Conservation (phyloP, 495 filamentous ascomycete species). For the Penicillium tannophilum region DNA sequence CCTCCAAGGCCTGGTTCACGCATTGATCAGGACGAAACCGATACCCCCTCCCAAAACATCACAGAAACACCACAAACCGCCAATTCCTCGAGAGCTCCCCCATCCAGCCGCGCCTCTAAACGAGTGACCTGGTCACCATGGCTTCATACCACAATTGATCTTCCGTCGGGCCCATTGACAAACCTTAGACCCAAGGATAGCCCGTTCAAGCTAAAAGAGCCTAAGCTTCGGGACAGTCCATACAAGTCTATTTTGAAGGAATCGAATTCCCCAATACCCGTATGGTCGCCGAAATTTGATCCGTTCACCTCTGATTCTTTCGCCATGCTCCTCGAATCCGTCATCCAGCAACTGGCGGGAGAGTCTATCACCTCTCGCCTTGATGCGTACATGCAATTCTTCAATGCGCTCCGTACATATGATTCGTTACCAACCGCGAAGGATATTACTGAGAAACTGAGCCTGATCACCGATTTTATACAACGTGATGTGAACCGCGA, state of each 20-base stretch:
- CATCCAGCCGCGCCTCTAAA: slow-evolving; percentile 58
- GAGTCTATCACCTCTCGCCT: slow-evolving; percentile 66
- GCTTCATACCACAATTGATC: slow-evolving; percentile 44
- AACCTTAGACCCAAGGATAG: slow-evolving; percentile 54
- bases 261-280: slow-evolving; percentile 46
- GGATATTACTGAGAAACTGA: slow-evolving; percentile 73
- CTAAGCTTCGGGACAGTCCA: slow-evolving; percentile 53
- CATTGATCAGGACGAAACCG: slow-evolving; percentile 33
- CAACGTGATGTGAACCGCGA: slow-evolving; percentile 67
- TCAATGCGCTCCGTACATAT: slow-evolving; percentile 73
- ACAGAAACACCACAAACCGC: slow-evolving; percentile 54
- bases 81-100: slow-evolving; percentile 31
- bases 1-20: slow-evolving; percentile 61
- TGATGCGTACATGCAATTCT: slow-evolving; percentile 85
- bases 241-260: slow-evolving; percentile 85
- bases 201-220: slow-evolving; percentile 54
- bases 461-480: slow-evolving; percentile 73
- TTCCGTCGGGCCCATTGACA: neutral
- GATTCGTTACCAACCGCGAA: slow-evolving; percentile 72
- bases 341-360: slow-evolving; percentile 74
- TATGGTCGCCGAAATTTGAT: slow-evolving; percentile 39
- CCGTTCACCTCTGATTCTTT: slow-evolving; percentile 47
- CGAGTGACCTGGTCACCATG: slow-evolving; percentile 74
- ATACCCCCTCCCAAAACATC: slow-evolving; percentile 39
- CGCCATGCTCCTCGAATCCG: slow-evolving; percentile 78